phyloP scores from a whole-genome alignment of 192 early-diverging fungal genomes.

The Chytriomyces hyalinus region DNA sequence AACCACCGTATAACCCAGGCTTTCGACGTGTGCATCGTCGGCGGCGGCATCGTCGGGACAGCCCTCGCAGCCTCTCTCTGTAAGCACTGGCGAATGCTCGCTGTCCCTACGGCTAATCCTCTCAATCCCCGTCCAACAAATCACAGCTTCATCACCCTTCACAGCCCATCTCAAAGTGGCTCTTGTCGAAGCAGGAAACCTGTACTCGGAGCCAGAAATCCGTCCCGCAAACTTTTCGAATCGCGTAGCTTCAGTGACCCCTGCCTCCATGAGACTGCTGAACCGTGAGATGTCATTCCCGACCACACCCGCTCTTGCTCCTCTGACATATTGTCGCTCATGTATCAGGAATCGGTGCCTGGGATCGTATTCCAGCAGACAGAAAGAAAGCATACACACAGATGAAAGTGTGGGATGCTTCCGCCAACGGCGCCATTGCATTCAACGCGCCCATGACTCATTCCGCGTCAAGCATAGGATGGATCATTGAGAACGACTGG shows the following conservation, averaged over 20 bases:
- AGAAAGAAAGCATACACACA: conserved; percentile 69
- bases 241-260: conserved; percentile 82
- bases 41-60: conserved; percentile 89
- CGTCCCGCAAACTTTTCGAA: conserved; percentile 69
- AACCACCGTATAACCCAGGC: neutral
- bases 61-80: conserved; percentile 80
- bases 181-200: conserved; percentile 80
- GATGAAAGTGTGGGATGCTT: conserved; percentile 76
- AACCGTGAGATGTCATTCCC: conserved; percentile 17
- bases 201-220: conserved; percentile 61
- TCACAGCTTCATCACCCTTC: conserved; percentile 30
- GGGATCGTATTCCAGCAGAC: conserved; percentile 63
- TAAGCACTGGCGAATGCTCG: conserved; percentile 38
- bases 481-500: conserved; percentile 81
- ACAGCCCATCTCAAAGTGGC: conserved; percentile 60
- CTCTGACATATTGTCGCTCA: neutral
- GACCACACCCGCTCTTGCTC: neutral
- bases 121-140: neutral
- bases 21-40: conserved; percentile 84
- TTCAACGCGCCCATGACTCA: conserved; percentile 60
- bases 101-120: neutral
- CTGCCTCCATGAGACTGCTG: conserved; percentile 66
- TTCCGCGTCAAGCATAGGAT: conserved; percentile 63
- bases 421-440: conserved; percentile 64
- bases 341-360: conserved; percentile 63